Base-by-base conservation (phyloP, 257 asterid genomes). In the Nicotiana undulata region DNA sequence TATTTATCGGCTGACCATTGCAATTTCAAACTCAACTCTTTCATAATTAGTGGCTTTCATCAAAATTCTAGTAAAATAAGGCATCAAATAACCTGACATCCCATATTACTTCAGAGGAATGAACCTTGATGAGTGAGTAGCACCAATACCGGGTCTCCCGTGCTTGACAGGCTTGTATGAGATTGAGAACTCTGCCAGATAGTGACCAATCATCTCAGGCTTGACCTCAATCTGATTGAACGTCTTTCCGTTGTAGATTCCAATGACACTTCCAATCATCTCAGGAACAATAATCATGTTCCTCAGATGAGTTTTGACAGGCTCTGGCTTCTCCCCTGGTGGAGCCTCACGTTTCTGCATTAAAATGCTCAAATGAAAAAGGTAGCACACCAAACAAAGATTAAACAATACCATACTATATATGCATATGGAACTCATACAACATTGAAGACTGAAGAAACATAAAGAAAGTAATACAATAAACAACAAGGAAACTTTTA, bases 101-200 rank as follows among this genome's bases (percentile, higher is more conserved):
- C 24, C 60, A 46, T 24, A 46, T 44, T 12, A 70, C 77, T 70
- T 70, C 77, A 70, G 34, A 70, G 77, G 77, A 44, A 70, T 70
- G 77, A 70, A 70, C 77, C 88, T 85, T 16, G 84, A 85, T 11
- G 86, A 82, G 81, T 85, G 88, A 75, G 88, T 85, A 55, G 88
- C 88, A 82, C 88, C 88, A 68, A 85, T 85, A 75, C 86, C 88
- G 10, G 88, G 88, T 28, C 88, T 75, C 40, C 88, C 86, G 31
- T 85, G 88, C 84, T 85, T 85, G 74, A 85, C 88, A 8, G 88
- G 88, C 86, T 79, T 85, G 88, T 85, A 85, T 5, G 80, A 63
- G 32, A 85, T 85, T 1, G 88, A 85, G 31, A 85, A 85, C 81
- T 85, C 88, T 2, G 88, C 88, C 53, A 85, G 84, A 80, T 85